Evolutionary conservation across 2,329 filamentous ascomycete genomes (phyloP).

Genomic region (Penicillium sp.): DNA sequence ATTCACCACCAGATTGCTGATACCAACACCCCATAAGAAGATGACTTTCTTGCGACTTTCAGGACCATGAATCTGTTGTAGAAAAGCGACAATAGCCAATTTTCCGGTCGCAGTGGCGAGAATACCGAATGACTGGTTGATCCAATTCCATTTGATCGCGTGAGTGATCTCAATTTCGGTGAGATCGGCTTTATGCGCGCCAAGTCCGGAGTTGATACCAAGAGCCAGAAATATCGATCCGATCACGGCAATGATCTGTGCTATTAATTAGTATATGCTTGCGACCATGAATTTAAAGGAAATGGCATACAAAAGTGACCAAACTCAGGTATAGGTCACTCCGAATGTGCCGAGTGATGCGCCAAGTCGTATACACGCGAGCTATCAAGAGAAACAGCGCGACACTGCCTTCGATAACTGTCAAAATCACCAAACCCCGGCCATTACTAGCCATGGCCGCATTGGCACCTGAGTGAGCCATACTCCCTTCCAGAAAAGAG

Average conservation of each 20-base stretch:
- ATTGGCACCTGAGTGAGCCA: neutral
- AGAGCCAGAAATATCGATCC: neutral
- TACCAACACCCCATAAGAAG: conserved; percentile 12
- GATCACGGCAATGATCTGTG: neutral
- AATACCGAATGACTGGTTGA: conserved; percentile 20
- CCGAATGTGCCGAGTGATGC: conserved; percentile 14
- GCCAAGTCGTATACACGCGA: conserved; percentile 17
- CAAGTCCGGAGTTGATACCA: conserved; percentile 16
- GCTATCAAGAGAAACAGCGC: conserved; percentile 14
- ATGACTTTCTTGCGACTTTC: conserved; percentile 9
- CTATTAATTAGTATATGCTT: neutral
- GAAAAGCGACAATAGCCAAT: conserved; percentile 20
- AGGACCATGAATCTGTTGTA: conserved; percentile 23
- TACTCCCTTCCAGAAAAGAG: neutral
- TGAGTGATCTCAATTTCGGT: neutral
- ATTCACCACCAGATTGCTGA: conserved; percentile 13
- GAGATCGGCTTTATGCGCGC: conserved; percentile 6
- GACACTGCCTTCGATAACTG: conserved; percentile 16
- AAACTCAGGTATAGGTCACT: conserved; percentile 18
- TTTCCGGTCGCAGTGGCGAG: conserved; percentile 17
- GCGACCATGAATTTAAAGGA: neutral
- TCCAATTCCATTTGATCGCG: conserved; percentile 21
- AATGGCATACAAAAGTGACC: conserved; percentile 17
- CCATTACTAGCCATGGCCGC: conserved; percentile 4
- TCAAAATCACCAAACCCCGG: conserved; percentile 9